Base-by-base conservation (phyloP, 2,329 filamentous ascomycete species). In the Xylaria sp. region DNA sequence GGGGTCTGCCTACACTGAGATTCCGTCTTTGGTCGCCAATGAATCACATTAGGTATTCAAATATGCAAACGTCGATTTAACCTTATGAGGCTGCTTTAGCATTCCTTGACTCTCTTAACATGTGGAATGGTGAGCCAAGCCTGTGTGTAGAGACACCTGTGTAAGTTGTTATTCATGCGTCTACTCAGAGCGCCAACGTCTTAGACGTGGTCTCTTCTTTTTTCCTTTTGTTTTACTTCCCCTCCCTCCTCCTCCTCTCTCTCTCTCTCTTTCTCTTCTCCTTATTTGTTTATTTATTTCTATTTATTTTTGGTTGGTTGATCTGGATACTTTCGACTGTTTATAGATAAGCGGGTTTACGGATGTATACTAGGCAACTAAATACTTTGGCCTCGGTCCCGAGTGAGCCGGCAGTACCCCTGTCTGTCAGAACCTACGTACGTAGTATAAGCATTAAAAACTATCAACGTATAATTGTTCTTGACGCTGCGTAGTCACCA, bases 61-160 rank as follows among this genome's bases (percentile, higher is more conserved):
- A 22, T 36, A 22, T 17, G 29, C 2, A 25, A 25, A 38, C 11
- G 15, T 11, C 25, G 29, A n/a, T 44, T 6, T 20, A 22, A 27
- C 10, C 11, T 45, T 20, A 11, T 39, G 13, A 53, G 17, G 22
- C 11, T 20, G 27, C 3, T 22, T n/a, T 25, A 38, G n/a, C 25
- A 50, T 44, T 42, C 27, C 33, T 44, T 11, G 27, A n/a, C 5
- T 33, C 36, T 33, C 15, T 10, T 15, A 17, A 38, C 38, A 45
- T 27, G 38, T 29, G 39, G 29, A 25, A 38, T 27, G 22, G 3
- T 59, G 38, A 64, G 54, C 20, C 25, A 29, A 64, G 17, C 29
- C 6, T 11, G 6, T 13, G 31, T 47, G 13, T 2, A 22, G 4
- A 17, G 20, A 15, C 22, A 36, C 20, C 7, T 17, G n/a, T 38